Evolutionary conservation across 352 stramenopile species (phyloP).

Genomic region (Globisporangium nodosum): DNA sequence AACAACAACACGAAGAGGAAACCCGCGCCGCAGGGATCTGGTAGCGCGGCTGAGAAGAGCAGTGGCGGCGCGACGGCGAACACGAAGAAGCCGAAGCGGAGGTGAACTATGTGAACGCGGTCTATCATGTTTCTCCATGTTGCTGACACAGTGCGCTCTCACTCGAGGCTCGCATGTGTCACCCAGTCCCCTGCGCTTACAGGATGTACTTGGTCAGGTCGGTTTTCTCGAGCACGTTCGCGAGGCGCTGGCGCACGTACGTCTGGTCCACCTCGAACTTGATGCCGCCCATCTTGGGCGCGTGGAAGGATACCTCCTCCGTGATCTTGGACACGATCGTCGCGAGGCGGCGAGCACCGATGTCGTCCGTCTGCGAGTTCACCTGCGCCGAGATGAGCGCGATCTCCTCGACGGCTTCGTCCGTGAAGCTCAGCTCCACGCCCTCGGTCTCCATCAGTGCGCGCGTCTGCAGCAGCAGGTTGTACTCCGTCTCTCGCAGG

Average conservation of each 20-base stretch:
- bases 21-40: constrained; percentile 3
- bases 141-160: neutral
- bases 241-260: constrained; percentile 91
- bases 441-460: constrained; percentile 96
- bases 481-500: constrained; percentile 94
- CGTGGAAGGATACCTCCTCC: constrained; percentile 97
- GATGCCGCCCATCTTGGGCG: constrained; percentile 84
- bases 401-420: constrained; percentile 96
- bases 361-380: constrained; percentile 97
- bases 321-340: constrained; percentile 97
- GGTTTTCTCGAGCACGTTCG: constrained; percentile 91
- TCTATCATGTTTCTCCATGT: constrained; percentile 1
- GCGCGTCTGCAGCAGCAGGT: constrained; percentile 95
- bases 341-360: constrained; percentile 95
- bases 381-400: constrained; percentile 90
- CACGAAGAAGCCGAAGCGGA: constrained; percentile 25
- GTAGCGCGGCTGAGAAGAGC: constrained; percentile 9
- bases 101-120: constrained; percentile 7
- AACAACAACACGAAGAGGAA: constrained; percentile 16
- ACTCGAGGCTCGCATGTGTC: neutral
- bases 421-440: constrained; percentile 92
- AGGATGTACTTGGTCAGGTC: constrained; percentile 98
- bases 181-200: constrained; percentile 30
- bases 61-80: constrained; percentile 2
- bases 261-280: constrained; percentile 89